Evolutionary conservation across 2,329 filamentous ascomycete species (phyloP), one percentile per base, ranked within the genome.

Genomic region (Dendryphion nanum): DNA sequence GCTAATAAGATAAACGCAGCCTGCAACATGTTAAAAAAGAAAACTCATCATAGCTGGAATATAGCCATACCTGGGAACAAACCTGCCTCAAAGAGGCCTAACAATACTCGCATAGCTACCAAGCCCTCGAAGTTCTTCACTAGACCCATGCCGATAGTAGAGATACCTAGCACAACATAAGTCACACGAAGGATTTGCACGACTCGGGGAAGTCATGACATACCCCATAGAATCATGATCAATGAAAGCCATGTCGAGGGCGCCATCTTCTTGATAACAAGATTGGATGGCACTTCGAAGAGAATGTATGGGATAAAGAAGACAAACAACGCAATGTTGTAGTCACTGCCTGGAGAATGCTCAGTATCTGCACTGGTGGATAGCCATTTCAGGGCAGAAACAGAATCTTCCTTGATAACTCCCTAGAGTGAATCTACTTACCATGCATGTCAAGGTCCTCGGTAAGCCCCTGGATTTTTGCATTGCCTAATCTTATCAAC

Each of bases 111-210:
- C 34, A 72, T 68, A 6, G 69, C 69, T 50, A 75, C 65, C 5
- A 76, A 58, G 3, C 73, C 72, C 7, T 57, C 57, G 34, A 67
- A 75, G 29, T 68, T 72, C 3, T 65, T 66, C 4, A 76, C 69
- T 1, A 76, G 50, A 0, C 72, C 72, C 73, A 58, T 33, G 56
- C 73, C 56, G 61, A 72, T 54, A 1, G 68, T 71, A 59, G 20
- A 69, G 55, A 51, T 63, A 10, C 56, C 50, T 53, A 30, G 13
- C 16, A 29, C n/a, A 3, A 26, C 2, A 26, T 26, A 10, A 26
- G n/a, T 19, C n/a, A 6, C 12, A 12, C 10, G 12, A 15, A 28
- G 13, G 33, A 23, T 6, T 10, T 24, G n/a, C n/a, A 10, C 23
- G 23, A n/a, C 23, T 26, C 23, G 23, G 10, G 23, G n/a, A n/a